Base-by-base conservation (phyloP, 2,329 filamentous ascomycete species). In the Annulohypoxylon truncatum region DNA sequence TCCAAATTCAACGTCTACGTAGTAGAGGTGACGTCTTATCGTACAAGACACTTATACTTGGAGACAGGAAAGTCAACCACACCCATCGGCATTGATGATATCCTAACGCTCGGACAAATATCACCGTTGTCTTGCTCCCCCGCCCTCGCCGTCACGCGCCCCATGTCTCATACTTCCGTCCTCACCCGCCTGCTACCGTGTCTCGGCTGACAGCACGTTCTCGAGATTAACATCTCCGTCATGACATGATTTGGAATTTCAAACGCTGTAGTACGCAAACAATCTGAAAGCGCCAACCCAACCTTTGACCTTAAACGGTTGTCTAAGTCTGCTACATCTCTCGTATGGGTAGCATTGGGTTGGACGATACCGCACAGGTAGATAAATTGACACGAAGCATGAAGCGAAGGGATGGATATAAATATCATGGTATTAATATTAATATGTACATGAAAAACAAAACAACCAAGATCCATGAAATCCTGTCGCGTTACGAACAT, bases 401-500 rank as follows among this genome's bases (percentile, higher is more conserved):
- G 12, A 13, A 4, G 2, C 20, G 4, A 28, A 46, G 22, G 48
- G 38, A 31, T 18, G 3, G 24, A 40, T n/a, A 40, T 12, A 48
- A 48, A 42, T 58, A 26, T 42, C 40, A n/a, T 12, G 5, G 28
- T 28, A 53, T 59, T 59, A 59, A 50, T 4, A 29, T n/a, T 44
- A 55, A 40, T 60, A 61, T 64, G n/a, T 60, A 64, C 61, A 64
- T 4, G 35, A 55, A 55, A 15, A 47, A 48, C 12, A 46, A 18
- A 56, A 56, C 44, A 35, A 9, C 38, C 9, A n/a, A 28, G 35
- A n/a, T 29, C 22, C 15, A 24, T 52, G n/a, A 15, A 28, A 28
- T 22, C 35, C 15, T 29, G 24, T 29, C 28, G 13, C 31, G 7
- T 35, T n/a, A 24, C 29, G 10, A 52, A 18, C 51, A 29, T 26